Percentiles rank a stretch among this genome's conserved stretches.
Evolutionary conservation across 1,284 basidiomycete species (phyloP).

Genomic region (Ustilago xerochloae): DNA sequence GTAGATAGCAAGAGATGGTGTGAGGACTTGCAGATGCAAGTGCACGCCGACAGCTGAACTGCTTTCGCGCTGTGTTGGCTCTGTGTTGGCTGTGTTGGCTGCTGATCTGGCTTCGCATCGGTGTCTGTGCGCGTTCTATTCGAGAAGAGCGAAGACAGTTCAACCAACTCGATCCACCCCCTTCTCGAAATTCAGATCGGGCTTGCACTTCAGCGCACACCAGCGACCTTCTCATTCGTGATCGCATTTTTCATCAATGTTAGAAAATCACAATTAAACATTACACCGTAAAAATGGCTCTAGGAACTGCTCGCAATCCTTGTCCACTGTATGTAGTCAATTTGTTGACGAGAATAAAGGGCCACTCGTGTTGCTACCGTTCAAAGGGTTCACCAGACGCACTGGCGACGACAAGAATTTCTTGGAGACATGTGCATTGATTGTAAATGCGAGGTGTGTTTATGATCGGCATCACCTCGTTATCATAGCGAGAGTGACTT

Average conservation of each 20-base stretch:
- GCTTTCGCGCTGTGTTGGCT: neutral
- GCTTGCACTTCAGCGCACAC: neutral
- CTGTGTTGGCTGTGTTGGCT: neutral
- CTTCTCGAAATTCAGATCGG: neutral
- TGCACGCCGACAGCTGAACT: neutral
- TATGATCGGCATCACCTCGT: constrained; percentile 22
- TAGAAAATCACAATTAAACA: too few species aligned
- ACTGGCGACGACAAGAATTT: constrained; percentile 1
- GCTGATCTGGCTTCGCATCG: constrained; percentile 4
- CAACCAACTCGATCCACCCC: neutral
- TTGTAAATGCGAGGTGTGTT: constrained; percentile 25
- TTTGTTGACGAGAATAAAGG: too few species aligned
- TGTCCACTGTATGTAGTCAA: too few species aligned
- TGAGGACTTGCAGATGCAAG: constrained; percentile 3
- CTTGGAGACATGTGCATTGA: constrained; percentile 43
- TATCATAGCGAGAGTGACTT: constrained; percentile 13
- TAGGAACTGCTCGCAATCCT: too few species aligned
- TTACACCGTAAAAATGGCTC: too few species aligned
- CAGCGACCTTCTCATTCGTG: constrained; percentile 5
- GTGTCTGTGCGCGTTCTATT: constrained; percentile 9
- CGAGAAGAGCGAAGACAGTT: neutral
- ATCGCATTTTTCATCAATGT: constrained; percentile 13
- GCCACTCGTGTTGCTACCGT: too few species aligned
- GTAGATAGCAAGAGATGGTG: too few species aligned
- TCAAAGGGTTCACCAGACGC: too few species aligned